These are phyloP conservation scores for Diaporthe ilicicola DNA, from an alignment of 2,329 filamentous ascomycete genomes.

Conservation along the genomic window DNA sequence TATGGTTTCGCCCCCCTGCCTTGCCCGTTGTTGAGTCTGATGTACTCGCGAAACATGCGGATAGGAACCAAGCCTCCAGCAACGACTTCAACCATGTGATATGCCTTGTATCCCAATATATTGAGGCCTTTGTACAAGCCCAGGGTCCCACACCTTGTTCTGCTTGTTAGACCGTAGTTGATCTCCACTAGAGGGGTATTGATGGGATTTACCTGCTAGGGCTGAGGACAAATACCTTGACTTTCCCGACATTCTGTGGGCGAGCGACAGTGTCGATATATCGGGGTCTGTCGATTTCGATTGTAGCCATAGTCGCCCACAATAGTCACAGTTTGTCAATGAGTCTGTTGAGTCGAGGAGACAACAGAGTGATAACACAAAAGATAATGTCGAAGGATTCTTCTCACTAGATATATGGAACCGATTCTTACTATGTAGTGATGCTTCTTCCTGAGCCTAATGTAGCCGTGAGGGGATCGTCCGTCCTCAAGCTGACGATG, in stretches of 20 bases:
- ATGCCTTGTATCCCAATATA: not conserved
- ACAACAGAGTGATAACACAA: not conserved
- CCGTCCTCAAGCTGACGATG: not conserved
- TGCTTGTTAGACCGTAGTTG: no score
- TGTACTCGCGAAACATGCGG: not conserved
- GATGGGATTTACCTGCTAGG: not conserved
- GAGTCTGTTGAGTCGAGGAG: not conserved
- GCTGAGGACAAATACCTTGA: constrained; percentile 4
- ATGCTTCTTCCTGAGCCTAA: not conserved
- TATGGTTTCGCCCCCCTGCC: not conserved
- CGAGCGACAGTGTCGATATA: constrained; percentile 1
- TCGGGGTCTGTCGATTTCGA: not conserved
- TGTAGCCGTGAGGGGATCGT: not conserved
- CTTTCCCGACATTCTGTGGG: not conserved
- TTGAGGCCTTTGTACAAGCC: not conserved
- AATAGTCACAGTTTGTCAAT: not conserved
- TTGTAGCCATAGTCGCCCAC: not conserved
- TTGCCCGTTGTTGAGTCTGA: not conserved
- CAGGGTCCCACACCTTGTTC: not conserved
- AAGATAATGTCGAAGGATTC: not conserved
- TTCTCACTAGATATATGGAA: not conserved
- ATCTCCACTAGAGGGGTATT: not conserved
- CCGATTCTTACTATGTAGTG: no score
- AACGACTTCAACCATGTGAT: not conserved
- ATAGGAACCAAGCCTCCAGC: not conserved